phyloP scores from a whole-genome alignment of 345 rosid species.

The Eucalyptus melliodora region DNA sequence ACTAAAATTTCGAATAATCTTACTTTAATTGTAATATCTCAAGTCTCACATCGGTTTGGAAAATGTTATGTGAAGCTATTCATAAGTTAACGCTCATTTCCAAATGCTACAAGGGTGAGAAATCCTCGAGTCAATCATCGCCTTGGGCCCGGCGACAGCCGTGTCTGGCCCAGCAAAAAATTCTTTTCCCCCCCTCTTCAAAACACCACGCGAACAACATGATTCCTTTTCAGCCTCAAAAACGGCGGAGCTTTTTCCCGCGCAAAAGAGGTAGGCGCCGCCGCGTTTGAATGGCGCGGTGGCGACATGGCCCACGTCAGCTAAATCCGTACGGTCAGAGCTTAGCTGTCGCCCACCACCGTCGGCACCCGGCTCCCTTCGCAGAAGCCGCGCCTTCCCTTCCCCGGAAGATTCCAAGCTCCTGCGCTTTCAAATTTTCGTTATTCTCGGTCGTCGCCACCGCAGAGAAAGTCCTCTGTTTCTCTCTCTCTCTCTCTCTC shows the following conservation, averaged over 20 bases:
- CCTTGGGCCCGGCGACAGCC: background rate
- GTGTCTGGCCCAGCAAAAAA: background rate
- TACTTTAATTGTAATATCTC: background rate
- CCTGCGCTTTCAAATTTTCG: background rate
- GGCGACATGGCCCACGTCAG: slow-evolving; percentile 6
- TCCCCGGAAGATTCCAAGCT: background rate
- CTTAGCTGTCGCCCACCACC: slow-evolving; percentile 11
- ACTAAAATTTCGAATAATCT: background rate
- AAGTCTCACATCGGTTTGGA: rapidly evolving
- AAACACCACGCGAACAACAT: background rate
- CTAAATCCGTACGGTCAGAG: background rate
- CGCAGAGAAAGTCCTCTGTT: background rate
- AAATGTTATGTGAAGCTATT: background rate
- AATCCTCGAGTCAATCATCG: background rate
- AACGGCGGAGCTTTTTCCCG: slow-evolving; percentile 11
- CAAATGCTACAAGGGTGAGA: background rate
- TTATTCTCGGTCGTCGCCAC: background rate
- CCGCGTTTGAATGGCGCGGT: slow-evolving; percentile 1
- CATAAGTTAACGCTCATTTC: background rate
- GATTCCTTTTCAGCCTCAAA: background rate
- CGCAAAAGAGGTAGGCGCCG: slow-evolving; percentile 11
- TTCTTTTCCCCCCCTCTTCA: background rate
- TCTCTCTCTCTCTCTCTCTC: background rate
- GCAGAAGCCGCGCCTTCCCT: background rate
- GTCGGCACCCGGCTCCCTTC: background rate